Base-by-base conservation (phyloP, 1,284 basidiomycete genomes). In the Sanghuangporus baumii region DNA sequence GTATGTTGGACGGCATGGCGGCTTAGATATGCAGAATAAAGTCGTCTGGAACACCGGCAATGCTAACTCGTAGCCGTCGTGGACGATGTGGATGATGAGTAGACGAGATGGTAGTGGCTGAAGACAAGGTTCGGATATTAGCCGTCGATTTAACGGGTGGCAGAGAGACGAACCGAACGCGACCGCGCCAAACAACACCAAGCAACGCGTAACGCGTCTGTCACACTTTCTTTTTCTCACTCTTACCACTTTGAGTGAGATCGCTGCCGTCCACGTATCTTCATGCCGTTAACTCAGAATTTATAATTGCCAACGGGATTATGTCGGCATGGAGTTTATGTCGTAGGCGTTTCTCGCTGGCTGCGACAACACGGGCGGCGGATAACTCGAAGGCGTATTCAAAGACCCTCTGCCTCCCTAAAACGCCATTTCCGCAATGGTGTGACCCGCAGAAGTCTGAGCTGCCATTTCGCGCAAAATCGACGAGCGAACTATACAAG, bases 321-420 rank as follows among this genome's bases (percentile, higher is more conserved):
- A 62, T 62, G 61, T 12, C 38, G 38, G 9, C 38, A 62, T 63
- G 57, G 23, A 43, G 34, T 38, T 26, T 36, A 11, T 63, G 20
- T 55, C 38, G 57, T 12, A 50, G 57, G 26, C 57, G 41, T 7
- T 59, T 55, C 37, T 50, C 50, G 54, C 34, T 56, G n/a, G 46
- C 38, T 60, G 38, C 43, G 6, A 8, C 38, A 16, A 36, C 20
- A 9, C 36, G 55, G 43, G 46, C 18, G 14, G n/a, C 48, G 38
- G 56, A 58, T 20, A 58, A 52, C 47, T 62, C 55, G 43, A 74
- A 75, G 59, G 71, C 73, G 3, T 87, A 79, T 70, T 78, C 83
- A n/a, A 76, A 88, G 51, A 94, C 94, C 1, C 78, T 99, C 6
- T 80, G 86, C 3, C 82, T 99, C 4, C 96, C 96, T 0, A 90